These are phyloP conservation scores for Senna tora DNA, from an alignment of 306 rosid species.

Conservation along the genomic window DNA sequence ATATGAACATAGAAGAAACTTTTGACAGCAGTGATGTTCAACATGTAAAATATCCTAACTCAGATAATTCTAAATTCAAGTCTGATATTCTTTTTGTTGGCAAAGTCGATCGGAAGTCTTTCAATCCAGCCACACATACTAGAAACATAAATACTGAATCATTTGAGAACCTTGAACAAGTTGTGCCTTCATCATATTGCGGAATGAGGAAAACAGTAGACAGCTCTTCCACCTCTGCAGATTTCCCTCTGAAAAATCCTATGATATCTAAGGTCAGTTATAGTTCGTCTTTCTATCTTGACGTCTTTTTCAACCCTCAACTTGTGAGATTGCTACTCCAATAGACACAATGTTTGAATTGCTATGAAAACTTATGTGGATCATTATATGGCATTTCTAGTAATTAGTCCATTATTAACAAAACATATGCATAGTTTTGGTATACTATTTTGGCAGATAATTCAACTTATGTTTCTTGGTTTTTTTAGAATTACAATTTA, in stretches of 20 bases:
- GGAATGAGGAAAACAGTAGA: conserved; percentile 42
- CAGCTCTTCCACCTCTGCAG: conserved; percentile 42
- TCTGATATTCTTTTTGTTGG: conserved; percentile 30
- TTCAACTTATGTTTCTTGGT: not conserved
- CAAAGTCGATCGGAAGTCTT: conserved; percentile 36
- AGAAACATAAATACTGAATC: conserved; percentile 43
- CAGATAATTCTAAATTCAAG: conserved; percentile 44
- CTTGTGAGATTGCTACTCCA: conserved; percentile 11
- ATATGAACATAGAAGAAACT: conserved; percentile 35
- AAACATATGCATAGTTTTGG: conserved; percentile 21
- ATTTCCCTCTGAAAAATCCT: conserved; percentile 40
- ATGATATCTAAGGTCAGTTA: conserved; percentile 62
- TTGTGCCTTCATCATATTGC: conserved; percentile 33
- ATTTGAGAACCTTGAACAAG: conserved; percentile 44
- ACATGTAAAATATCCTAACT: conserved; percentile 31
- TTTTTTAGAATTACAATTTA: not conserved
- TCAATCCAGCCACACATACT: conserved; percentile 35
- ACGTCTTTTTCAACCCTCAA: conserved; percentile 21
- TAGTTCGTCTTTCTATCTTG: conserved; percentile 21
- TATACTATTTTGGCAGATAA: conserved; percentile 17
- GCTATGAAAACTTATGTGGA: not conserved
- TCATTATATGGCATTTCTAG: conserved; percentile 23
- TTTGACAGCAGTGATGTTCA: conserved; percentile 35
- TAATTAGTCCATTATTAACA: not conserved
- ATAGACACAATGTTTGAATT: conserved; percentile 18